These are phyloP conservation scores for Phytophthora megakarya DNA, from an alignment of 352 stramenopile species.

Conservation along the genomic window DNA sequence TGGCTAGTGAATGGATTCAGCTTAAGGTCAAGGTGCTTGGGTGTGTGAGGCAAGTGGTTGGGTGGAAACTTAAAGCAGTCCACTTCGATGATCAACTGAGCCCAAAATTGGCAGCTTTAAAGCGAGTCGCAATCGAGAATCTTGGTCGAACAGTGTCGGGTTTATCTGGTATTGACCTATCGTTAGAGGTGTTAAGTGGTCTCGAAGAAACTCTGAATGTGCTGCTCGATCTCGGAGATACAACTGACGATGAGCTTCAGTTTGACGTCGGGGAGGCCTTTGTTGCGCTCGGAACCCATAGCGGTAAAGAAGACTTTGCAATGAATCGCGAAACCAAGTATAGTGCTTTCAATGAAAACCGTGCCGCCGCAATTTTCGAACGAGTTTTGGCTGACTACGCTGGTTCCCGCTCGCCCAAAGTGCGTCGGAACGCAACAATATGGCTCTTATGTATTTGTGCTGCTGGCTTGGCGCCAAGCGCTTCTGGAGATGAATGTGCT, in stretches of 20 bases:
- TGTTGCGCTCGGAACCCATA: slow-evolving; percentile 55
- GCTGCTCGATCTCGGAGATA: slow-evolving; percentile 35
- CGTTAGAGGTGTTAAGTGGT: slow-evolving; percentile 15
- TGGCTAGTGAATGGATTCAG: slow-evolving; percentile 34
- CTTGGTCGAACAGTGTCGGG: slow-evolving; percentile 37
- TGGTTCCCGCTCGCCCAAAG: slow-evolving; percentile 43
- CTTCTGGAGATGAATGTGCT: background rate
- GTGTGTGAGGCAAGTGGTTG: slow-evolving; percentile 40
- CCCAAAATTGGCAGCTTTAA: slow-evolving; percentile 44
- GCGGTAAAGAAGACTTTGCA: slow-evolving; percentile 25
- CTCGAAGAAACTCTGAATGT: slow-evolving; percentile 37
- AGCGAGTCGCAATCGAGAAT: slow-evolving; percentile 49
- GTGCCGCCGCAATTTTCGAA: slow-evolving; percentile 45
- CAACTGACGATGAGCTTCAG: slow-evolving; percentile 49
- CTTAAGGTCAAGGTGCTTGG: slow-evolving; percentile 39
- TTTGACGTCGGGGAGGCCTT: slow-evolving; percentile 58
- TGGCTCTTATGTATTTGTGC: slow-evolving; percentile 78
- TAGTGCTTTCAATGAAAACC: slow-evolving; percentile 33
- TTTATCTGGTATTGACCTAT: slow-evolving; percentile 26
- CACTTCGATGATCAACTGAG: slow-evolving; percentile 51
- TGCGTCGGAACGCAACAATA: slow-evolving; percentile 60
- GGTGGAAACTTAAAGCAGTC: slow-evolving; percentile 47
- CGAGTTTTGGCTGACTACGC: slow-evolving; percentile 44
- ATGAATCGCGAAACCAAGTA: slow-evolving; percentile 20
- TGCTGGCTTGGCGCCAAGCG: slow-evolving; percentile 37